These are phyloP conservation scores for Echium plantagineum DNA, from an alignment of 257 asterid genomes.

Conservation along the genomic window DNA sequence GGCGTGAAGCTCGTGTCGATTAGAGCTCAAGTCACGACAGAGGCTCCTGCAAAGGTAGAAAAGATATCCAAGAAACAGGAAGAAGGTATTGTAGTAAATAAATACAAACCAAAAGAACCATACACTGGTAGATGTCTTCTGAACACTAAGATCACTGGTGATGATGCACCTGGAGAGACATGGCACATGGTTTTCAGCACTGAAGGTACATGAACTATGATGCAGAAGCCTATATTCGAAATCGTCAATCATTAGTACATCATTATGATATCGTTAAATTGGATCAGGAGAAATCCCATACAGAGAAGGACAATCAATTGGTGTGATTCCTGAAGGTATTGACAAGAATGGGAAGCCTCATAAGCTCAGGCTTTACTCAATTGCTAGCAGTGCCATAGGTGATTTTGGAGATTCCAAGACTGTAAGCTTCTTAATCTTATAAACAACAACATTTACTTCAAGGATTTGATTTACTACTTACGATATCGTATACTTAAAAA, in stretches of 20 bases:
- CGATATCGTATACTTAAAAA: no score
- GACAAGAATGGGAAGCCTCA: slow-evolving; percentile 97
- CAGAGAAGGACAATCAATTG: slow-evolving; percentile 95
- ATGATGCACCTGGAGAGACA: slow-evolving; percentile 96
- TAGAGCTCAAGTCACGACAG: slow-evolving; percentile 88
- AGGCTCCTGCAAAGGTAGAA: slow-evolving; percentile 80
- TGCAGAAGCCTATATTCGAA: not conserved
- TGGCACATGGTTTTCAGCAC: slow-evolving; percentile 97
- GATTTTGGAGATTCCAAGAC: slow-evolving; percentile 97
- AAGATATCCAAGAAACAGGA: slow-evolving; percentile 76
- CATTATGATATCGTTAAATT: not conserved
- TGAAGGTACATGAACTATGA: slow-evolving; percentile 36
- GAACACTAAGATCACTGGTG: slow-evolving; percentile 96
- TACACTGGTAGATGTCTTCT: slow-evolving; percentile 74
- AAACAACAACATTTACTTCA: not conserved
- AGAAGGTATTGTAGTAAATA: slow-evolving; percentile 80
- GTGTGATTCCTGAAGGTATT: slow-evolving; percentile 72
- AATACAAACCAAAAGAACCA: slow-evolving; percentile 83
- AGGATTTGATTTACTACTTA: no score
- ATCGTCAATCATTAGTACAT: not conserved
- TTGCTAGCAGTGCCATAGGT: slow-evolving; percentile 96
- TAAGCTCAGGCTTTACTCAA: slow-evolving; percentile 83
- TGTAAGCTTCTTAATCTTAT: slow-evolving; percentile 29
- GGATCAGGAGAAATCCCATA: slow-evolving; percentile 75
- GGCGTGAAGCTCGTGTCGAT: slow-evolving; percentile 38